Conservation (phyloP, 345 rosid species). For the Moricandia moricandioides region DNA sequence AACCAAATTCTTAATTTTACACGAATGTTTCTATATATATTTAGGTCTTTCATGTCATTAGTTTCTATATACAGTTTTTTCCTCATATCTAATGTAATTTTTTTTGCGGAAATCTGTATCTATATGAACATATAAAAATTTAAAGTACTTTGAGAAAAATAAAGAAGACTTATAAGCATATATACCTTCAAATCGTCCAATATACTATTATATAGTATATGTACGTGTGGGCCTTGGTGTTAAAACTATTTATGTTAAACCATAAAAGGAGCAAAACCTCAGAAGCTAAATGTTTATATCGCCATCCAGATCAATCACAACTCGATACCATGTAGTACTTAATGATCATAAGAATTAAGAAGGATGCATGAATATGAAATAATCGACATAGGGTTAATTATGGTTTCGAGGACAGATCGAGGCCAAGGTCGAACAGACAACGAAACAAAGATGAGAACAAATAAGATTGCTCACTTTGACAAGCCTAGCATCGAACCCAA, state of each 20-base stretch:
- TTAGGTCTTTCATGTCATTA: background rate
- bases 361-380: background rate
- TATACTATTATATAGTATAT: background rate
- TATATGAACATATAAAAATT: background rate
- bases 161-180: background rate
- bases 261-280: background rate
- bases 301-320: background rate
- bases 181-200: background rate
- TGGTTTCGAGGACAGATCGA: constrained; percentile 11
- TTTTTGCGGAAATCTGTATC: background rate
- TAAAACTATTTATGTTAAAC: background rate
- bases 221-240: background rate
- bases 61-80: background rate
- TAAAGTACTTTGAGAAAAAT: too few relatives aligned
- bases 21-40: background rate
- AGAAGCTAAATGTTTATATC: background rate
- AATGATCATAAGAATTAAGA: background rate
- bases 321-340: background rate
- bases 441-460: constrained; percentile 40
- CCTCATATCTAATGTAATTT: background rate
- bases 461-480: constrained; percentile 39
- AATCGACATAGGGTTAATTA: constrained; percentile 3
- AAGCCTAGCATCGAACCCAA: constrained; percentile 24
- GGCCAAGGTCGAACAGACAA: constrained; percentile 46
- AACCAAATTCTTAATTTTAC: background rate